Conservation (phyloP, 495 filamentous ascomycete genomes). For the Penicillium cataractarum region DNA sequence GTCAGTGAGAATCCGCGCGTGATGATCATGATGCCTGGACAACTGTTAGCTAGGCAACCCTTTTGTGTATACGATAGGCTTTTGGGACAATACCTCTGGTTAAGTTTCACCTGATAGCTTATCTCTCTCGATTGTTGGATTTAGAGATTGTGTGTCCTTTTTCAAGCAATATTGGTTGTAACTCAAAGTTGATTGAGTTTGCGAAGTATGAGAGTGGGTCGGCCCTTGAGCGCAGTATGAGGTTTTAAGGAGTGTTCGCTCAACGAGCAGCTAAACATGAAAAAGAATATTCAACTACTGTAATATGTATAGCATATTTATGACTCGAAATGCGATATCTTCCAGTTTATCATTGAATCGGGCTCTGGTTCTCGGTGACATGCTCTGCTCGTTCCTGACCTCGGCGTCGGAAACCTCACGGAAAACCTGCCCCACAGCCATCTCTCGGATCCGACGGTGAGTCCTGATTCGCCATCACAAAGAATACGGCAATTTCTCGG, state of each 20-base stretch:
- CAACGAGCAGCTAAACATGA: background rate
- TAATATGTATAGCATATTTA: background rate
- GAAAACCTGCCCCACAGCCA: background rate
- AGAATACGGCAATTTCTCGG: background rate
- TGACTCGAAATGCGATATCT: background rate
- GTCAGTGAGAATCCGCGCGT: constrained; percentile 62
- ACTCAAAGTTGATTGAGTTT: background rate
- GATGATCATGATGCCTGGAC: constrained; percentile 44
- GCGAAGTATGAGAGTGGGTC: background rate
- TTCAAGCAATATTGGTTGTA: background rate
- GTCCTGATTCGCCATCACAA: background rate
- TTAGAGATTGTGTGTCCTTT: background rate
- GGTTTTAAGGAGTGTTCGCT: background rate
- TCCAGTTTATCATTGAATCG: background rate
- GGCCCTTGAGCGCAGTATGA: background rate
- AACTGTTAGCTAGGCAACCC: background rate
- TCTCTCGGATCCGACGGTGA: background rate
- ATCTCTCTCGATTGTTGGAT: background rate
- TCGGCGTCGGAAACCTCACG: background rate
- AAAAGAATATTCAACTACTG: background rate
- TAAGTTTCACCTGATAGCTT: background rate
- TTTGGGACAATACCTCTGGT: background rate
- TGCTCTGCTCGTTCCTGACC: background rate
- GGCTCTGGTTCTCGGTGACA: background rate
- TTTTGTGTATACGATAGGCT: no score